A percentile compares a stretch with the other conserved stretches of the same genome.
Evolutionary conservation across 495 filamentous ascomycete species (phyloP).

Genomic region (Hypoxylon perforatum): DNA sequence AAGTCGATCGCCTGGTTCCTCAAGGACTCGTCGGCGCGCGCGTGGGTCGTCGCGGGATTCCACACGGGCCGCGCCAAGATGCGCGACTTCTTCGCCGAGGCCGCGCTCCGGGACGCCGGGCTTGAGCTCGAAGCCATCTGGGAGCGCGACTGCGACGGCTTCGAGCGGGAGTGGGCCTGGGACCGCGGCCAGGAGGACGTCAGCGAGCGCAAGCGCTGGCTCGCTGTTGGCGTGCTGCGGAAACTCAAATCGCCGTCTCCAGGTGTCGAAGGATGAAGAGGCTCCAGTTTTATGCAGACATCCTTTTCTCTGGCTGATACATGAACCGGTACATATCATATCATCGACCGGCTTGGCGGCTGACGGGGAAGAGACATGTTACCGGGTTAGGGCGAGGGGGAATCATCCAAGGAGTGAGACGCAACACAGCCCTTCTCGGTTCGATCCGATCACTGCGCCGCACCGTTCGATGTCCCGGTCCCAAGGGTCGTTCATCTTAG

Average conservation of each 20-base stretch:
- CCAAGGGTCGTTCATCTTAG: too few relatives aligned
- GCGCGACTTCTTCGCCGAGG: conserved; percentile 73
- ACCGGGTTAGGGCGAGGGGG: too few relatives aligned
- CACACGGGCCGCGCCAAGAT: conserved; percentile 84
- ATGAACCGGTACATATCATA: too few relatives aligned
- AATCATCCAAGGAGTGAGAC: too few relatives aligned
- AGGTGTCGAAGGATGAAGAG: neutral
- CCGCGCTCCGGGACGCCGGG: conserved; percentile 64
- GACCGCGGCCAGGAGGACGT: conserved; percentile 73
- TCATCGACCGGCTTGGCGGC: too few relatives aligned
- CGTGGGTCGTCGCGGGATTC: conserved; percentile 80
- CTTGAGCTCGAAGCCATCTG: conserved; percentile 76
- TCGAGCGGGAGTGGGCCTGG: conserved; percentile 73
- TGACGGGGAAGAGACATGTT: too few relatives aligned
- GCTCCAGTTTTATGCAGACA: neutral
- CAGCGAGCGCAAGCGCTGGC: conserved; percentile 77
- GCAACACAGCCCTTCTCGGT: too few relatives aligned
- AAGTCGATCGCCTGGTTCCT: conserved; percentile 80
- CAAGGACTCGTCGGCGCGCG: conserved; percentile 45
- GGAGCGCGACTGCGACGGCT: conserved; percentile 77
- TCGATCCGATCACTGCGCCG: too few relatives aligned
- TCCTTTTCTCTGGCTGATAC: too few relatives aligned
- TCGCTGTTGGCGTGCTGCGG: conserved; percentile 75
- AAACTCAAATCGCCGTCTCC: conserved; percentile 5
- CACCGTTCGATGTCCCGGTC: too few relatives aligned